These are phyloP conservation scores for Rhodomyrtus tomentosa DNA, from an alignment of 345 rosid genomes.

Conservation along the genomic window DNA sequence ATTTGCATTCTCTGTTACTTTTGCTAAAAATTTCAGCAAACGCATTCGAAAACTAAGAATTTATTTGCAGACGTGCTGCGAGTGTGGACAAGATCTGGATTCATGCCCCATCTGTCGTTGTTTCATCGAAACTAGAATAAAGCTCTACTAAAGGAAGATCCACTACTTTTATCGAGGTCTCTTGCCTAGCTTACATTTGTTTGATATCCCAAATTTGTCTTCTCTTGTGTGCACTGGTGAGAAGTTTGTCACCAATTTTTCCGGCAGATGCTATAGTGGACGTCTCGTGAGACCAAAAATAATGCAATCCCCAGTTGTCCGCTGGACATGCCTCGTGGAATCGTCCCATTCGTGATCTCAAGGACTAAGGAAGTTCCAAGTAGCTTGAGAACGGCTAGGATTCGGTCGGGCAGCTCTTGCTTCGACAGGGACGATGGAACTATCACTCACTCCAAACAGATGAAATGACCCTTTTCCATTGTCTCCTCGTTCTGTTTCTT, in stretches of 20 bases:
- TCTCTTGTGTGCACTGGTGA: background rate
- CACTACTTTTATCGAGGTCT: background rate
- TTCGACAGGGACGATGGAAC: background rate
- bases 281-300: background rate
- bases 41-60: background rate
- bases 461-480: background rate
- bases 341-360: background rate
- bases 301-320: background rate
- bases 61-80: conserved; percentile 65
- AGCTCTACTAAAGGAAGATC: conserved; percentile 45
- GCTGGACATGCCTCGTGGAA: background rate
- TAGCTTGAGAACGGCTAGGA: background rate
- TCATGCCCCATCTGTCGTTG: conserved; percentile 80
- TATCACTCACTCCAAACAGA: background rate
- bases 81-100: conserved; percentile 68
- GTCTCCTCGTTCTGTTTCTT: background rate
- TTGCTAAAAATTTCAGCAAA: background rate
- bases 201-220: background rate
- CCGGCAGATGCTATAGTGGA: background rate
- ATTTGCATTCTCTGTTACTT: background rate
- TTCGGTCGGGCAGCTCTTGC: background rate
- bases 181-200: background rate
- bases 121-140: conserved; percentile 60
- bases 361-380: background rate
- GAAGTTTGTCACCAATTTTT: background rate